phyloP scores from a whole-genome alignment of 2,329 filamentous ascomycete species.

The Penicillium sp. region DNA sequence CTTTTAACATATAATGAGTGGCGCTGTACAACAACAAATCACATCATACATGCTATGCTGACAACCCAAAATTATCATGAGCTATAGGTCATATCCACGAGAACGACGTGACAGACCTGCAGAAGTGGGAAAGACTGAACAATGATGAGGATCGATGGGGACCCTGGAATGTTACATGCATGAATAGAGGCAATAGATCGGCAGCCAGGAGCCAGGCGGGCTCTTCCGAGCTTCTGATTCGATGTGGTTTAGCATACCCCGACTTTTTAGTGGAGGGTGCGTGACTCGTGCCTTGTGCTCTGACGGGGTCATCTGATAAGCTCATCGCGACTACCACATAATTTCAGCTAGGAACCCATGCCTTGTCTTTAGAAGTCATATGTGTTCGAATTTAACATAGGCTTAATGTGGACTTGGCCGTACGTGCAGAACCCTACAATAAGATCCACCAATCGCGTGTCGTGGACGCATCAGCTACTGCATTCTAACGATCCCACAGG shows the following conservation, averaged over 20 bases:
- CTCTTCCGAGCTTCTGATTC: background rate
- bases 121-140: background rate
- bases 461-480: background rate
- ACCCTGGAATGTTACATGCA: slow-evolving; percentile 3
- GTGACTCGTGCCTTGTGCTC: background rate
- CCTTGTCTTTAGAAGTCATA: no score
- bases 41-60: background rate
- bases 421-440: background rate
- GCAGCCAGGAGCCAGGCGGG: background rate
- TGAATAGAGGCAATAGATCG: background rate
- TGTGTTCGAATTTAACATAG: background rate
- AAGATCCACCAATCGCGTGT: background rate
- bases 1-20: background rate
- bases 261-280: background rate
- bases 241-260: background rate
- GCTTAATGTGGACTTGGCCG: background rate
- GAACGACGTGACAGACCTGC: background rate
- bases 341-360: background rate
- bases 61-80: background rate
- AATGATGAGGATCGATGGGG: background rate
- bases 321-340: background rate
- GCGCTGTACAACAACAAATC: background rate
- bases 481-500: background rate
- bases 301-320: background rate
- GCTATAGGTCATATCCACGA: background rate